phyloP scores from a whole-genome alignment of 495 filamentous ascomycete species.

The Cetradonia linearis region DNA sequence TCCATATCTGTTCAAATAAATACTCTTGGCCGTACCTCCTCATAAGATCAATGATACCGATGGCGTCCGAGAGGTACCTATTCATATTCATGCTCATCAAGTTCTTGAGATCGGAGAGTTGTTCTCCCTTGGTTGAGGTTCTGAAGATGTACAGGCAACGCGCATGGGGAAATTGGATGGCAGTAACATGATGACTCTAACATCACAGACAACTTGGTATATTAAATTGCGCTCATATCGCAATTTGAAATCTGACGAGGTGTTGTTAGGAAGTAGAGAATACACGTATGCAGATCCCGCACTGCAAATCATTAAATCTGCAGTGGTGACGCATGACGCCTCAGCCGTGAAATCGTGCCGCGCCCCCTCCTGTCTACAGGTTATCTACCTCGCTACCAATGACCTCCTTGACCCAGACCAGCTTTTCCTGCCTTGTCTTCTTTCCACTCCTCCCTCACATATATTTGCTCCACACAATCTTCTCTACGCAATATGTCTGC shows the following conservation, averaged over 20 bases:
- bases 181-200: neutral
- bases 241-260: neutral
- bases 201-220: neutral
- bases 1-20: no score
- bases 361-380: neutral
- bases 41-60: neutral
- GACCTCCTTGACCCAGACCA: neutral
- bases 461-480: neutral
- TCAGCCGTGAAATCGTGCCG: slow-evolving; percentile 1
- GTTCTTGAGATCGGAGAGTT: no score
- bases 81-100: no score
- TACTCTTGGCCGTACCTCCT: neutral
- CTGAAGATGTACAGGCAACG: neutral
- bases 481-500: slow-evolving; percentile 10
- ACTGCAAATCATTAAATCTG: neutral
- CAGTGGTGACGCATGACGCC: neutral
- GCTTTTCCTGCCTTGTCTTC: neutral
- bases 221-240: neutral
- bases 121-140: neutral
- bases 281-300: no score
- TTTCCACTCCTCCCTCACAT: neutral
- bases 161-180: neutral
- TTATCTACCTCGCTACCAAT: neutral
- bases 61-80: no score
- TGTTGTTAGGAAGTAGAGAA: neutral